Conservation (phyloP, 2,329 filamentous ascomycete genomes). For the Trichophyton mentagrophytes region DNA sequence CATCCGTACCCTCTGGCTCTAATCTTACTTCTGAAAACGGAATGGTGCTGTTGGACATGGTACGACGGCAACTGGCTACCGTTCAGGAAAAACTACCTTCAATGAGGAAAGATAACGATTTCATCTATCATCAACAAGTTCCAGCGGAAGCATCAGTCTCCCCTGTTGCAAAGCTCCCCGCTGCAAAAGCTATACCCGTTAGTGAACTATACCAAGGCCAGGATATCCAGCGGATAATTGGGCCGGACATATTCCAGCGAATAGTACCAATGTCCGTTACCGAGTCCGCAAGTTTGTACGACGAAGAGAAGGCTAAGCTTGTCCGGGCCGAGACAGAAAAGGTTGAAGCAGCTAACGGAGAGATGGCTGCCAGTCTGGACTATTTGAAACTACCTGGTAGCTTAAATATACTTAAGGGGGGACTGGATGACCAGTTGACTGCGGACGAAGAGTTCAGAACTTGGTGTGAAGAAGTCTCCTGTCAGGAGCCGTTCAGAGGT, state of each 20-base stretch:
- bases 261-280: slow-evolving; percentile 94
- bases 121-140: slow-evolving; percentile 90
- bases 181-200: slow-evolving; percentile 92
- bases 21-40: slow-evolving; percentile 76
- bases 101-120: slow-evolving; percentile 86
- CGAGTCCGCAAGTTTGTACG: slow-evolving; percentile 90
- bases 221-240: slow-evolving; percentile 93
- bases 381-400: slow-evolving; percentile 84
- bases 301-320: slow-evolving; percentile 95
- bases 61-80: slow-evolving; percentile 66
- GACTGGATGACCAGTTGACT: slow-evolving; percentile 42
- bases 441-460: slow-evolving; percentile 84
- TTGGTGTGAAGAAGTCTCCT: slow-evolving; percentile 88
- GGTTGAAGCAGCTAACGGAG: slow-evolving; percentile 81
- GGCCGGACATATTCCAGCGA: slow-evolving; percentile 90
- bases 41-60: slow-evolving; percentile 59
- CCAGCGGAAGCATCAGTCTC: slow-evolving; percentile 72
- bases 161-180: slow-evolving; percentile 77
- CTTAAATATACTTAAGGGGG: slow-evolving; percentile 75
- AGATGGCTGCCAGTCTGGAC: slow-evolving; percentile 90
- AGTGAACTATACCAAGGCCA: slow-evolving; percentile 94
- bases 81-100: slow-evolving; percentile 70
- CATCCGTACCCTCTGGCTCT: slow-evolving; percentile 62
- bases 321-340: slow-evolving; percentile 86
- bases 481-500: slow-evolving; percentile 63